Conservation (phyloP, 73 alveolate genomes). For the Tetrahymena elliotti region DNA sequence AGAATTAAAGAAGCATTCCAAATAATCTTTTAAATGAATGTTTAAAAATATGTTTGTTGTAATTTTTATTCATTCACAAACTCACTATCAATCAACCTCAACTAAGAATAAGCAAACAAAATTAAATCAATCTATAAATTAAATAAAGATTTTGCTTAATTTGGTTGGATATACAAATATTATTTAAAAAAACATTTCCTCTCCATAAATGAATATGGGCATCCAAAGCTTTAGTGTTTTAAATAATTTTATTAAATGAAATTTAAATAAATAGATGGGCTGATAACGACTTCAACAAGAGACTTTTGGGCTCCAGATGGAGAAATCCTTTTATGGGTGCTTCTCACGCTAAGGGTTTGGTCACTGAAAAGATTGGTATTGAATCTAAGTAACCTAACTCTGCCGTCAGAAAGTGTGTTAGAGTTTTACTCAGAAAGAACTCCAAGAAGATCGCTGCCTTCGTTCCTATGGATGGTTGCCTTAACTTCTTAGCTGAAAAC, state of each 20-base stretch:
- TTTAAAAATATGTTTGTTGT: background rate
- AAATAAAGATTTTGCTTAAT: background rate
- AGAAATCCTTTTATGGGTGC: constrained; percentile 67
- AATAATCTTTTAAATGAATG: background rate
- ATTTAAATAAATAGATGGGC: constrained; percentile 49
- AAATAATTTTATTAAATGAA: too few species aligned
- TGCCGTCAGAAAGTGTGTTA: constrained; percentile 75
- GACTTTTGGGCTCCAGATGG: constrained; percentile 61
- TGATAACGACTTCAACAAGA: constrained; percentile 56
- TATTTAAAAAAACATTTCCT: too few species aligned
- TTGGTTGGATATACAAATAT: background rate
- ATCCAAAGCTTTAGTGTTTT: background rate
- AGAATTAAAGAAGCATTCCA: background rate
- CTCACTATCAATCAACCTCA: too few species aligned
- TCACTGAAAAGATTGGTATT: constrained; percentile 60
- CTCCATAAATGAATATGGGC: too few species aligned
- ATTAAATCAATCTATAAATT: too few species aligned
- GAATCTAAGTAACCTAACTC: constrained; percentile 73
- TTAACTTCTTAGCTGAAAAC: constrained; percentile 62
- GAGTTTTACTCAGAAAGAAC: constrained; percentile 62
- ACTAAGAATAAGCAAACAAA: too few species aligned
- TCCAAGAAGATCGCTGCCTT: constrained; percentile 58
- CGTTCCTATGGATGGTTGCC: constrained; percentile 72
- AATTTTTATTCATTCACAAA: too few species aligned
- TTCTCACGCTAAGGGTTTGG: constrained; percentile 68